Conservation (phyloP, 805 yeast genomes). For the Yarrowia porcina region DNA sequence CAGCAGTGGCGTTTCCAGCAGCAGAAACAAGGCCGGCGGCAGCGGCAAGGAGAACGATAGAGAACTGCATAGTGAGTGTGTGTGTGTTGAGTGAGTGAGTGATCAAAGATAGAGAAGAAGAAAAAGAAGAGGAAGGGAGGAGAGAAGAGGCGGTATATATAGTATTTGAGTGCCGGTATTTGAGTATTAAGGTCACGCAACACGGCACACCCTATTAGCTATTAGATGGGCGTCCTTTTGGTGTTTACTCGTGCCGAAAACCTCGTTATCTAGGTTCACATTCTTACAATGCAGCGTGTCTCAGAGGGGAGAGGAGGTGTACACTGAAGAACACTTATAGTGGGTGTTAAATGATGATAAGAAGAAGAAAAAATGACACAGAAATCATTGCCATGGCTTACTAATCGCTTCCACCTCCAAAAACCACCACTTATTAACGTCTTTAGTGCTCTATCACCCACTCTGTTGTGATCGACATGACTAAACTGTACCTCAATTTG, state of each 20-base stretch:
- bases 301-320: too few species aligned
- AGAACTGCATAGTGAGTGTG: background rate
- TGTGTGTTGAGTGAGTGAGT: background rate
- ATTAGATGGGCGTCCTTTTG: background rate
- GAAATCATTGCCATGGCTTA: too few species aligned
- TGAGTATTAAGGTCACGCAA: too few species aligned
- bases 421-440: too few species aligned
- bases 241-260: background rate
- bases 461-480: constrained; percentile 4
- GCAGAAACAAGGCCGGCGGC: constrained; percentile 7
- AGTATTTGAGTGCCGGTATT: background rate
- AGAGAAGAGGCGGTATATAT: background rate
- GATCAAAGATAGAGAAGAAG: constrained; percentile 1
- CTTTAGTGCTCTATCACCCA: background rate
- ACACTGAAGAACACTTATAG: too few species aligned
- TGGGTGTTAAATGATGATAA: too few species aligned
- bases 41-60: background rate
- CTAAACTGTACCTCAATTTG: background rate
- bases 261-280: constrained; percentile 14
- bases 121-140: background rate
- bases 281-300: constrained; percentile 1
- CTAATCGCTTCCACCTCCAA: too few species aligned
- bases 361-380: too few species aligned
- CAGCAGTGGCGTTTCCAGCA: constrained; percentile 10
- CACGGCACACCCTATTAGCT: too few species aligned